A percentile compares a stretch with the other conserved stretches of the same genome.
These are phyloP conservation scores for Isoetes taiwanensis DNA, from an alignment of 75 land plant genomes.

Conservation along the genomic window DNA sequence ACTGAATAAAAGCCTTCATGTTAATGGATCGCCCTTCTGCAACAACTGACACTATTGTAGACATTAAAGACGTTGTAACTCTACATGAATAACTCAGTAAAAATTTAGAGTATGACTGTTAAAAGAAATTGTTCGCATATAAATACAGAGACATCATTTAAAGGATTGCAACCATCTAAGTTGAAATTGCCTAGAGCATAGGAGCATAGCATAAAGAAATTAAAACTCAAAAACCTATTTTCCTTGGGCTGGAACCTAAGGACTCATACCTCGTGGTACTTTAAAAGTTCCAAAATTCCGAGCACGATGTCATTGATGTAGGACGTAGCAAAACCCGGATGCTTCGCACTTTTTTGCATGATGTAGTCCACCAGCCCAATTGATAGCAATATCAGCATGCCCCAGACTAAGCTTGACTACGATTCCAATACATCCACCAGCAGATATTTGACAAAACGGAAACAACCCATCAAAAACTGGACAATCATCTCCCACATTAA, in stretches of 20 bases:
- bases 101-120: too few species aligned
- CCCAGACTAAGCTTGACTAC: slow-evolving; percentile 1
- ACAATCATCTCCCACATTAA: slow-evolving; percentile 52
- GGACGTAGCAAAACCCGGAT: slow-evolving; percentile 13
- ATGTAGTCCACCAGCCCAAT: slow-evolving; percentile 10
- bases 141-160: too few species aligned
- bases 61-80: too few species aligned
- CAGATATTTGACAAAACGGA: slow-evolving; percentile 40
- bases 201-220: too few species aligned
- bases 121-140: too few species aligned
- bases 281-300: slow-evolving; percentile 6
- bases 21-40: slow-evolving; percentile 2
- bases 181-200: too few species aligned
- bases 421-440: slow-evolving; percentile 19
- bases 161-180: too few species aligned
- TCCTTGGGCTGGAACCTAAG: too few species aligned
- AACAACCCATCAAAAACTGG: slow-evolving; percentile 51
- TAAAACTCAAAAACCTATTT: too few species aligned
- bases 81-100: too few species aligned
- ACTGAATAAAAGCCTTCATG: slow-evolving; percentile 4
- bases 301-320: slow-evolving; percentile 9
- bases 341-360: slow-evolving; percentile 12
- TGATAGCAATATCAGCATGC: slow-evolving; percentile 6
- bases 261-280: slow-evolving; percentile 10
- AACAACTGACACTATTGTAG: neutral